These are phyloP conservation scores for Canariomyces notabilis DNA, from an alignment of 2,329 filamentous ascomycete genomes.

Conservation along the genomic window DNA sequence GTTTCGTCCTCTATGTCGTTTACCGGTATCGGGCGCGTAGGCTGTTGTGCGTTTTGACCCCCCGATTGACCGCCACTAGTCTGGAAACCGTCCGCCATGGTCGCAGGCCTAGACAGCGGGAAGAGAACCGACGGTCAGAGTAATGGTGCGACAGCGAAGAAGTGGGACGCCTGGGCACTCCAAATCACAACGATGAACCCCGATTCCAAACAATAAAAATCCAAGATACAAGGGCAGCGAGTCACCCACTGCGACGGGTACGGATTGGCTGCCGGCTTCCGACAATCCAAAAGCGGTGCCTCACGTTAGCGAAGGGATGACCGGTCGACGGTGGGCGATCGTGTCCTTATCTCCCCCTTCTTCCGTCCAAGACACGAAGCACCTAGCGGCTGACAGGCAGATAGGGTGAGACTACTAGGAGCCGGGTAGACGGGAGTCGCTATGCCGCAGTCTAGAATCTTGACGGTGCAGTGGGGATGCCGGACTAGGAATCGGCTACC, in stretches of 20 bases:
- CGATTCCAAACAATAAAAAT: not conserved
- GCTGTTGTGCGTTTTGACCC: slow-evolving; percentile 4
- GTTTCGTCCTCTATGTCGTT: slow-evolving; percentile 2
- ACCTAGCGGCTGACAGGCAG: not conserved
- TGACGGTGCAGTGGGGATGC: not conserved
- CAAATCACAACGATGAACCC: not conserved
- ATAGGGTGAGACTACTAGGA: not conserved
- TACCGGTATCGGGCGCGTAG: slow-evolving; percentile 6
- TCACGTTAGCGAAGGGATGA: not conserved
- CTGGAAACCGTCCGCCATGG: slow-evolving; percentile 17
- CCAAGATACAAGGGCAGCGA: not conserved
- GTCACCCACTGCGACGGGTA: slow-evolving; percentile 2
- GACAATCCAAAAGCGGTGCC: slow-evolving; percentile 19
- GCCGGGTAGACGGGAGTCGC: not conserved
- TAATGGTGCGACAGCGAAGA: not conserved
- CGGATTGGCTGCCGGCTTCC: slow-evolving; percentile 11
- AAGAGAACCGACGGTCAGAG: not conserved
- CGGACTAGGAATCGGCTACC: not conserved
- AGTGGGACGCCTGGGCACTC: not conserved
- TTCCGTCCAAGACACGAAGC: not conserved
- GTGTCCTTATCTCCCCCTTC: not conserved
- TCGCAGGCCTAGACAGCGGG: not conserved
- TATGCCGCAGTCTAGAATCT: not conserved
- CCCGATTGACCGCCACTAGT: slow-evolving; percentile 1
- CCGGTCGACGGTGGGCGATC: not conserved